Conservation (phyloP, 2,329 filamentous ascomycete genomes). For the Epichloe coenophiala region DNA sequence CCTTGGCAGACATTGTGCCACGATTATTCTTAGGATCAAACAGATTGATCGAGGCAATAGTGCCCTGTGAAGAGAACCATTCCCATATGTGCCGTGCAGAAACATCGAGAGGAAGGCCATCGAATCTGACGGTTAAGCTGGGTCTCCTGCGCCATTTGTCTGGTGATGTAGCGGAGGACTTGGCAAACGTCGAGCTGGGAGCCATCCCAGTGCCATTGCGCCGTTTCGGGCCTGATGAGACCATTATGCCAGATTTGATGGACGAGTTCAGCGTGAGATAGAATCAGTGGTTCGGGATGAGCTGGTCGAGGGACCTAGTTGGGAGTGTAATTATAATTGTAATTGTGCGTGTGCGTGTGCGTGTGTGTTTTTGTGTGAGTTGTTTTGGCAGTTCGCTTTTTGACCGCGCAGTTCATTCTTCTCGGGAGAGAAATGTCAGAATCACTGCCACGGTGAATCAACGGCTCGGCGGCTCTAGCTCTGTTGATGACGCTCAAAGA, state of each 20-base stretch:
- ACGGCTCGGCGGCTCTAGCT: neutral
- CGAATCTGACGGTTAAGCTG: constrained; percentile 19
- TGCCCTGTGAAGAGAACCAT: constrained; percentile 38
- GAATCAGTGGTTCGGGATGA: neutral
- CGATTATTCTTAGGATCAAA: neutral
- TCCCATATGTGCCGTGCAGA: constrained; percentile 33
- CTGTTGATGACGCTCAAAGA: neutral
- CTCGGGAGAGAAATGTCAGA: neutral
- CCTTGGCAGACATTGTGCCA: constrained; percentile 20
- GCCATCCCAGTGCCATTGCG: neutral
- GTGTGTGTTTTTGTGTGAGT: no score
- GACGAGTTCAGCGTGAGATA: neutral
- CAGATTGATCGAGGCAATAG: constrained; percentile 43
- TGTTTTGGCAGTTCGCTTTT: neutral
- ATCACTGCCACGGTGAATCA: neutral
- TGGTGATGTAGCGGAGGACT: neutral
- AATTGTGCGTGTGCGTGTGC: no score
- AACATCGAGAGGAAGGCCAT: constrained; percentile 20
- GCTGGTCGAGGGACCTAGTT: neutral
- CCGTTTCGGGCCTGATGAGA: neutral
- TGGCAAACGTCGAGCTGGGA: neutral
- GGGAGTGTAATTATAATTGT: neutral
- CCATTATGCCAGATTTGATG: neutral
- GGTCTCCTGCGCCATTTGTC: constrained; percentile 21
- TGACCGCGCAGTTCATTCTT: neutral